Base-by-base conservation (phyloP, 441 rosid species). In the Arabidopsis lyrata region DNA sequence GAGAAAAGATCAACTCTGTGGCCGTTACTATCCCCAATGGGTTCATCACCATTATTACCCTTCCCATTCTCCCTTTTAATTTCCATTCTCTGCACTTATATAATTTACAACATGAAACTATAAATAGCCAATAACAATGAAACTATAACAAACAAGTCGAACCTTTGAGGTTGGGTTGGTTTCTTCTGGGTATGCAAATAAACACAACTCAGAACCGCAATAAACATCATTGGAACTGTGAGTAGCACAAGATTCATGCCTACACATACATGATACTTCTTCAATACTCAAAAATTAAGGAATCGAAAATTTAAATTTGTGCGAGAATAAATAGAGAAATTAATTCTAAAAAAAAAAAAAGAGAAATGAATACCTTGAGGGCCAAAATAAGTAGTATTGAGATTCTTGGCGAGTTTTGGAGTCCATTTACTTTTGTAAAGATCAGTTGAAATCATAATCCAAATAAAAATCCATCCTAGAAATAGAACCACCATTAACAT, bases 21-120 rank as follows among this genome's bases (percentile, higher is more conserved):
- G 77, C 78, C 4, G 85, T 83, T n/a, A 84, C 82, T 9, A 88
- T 84, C 36, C 92, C 90, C 11, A 86, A 68, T 49, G 90, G 87
- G 47, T 81, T 80, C 87, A 81, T 81, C 38, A 84, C 90, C 54
- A 86, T 64, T 38, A 78, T 77, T 8, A 87, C 76, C 50, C 41
- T 85, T 15, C 63, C 70, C 80, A 69, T 73, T 53, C 27, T 69
- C 44, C 52, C 61, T 56, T 65, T 66, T 2, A 77, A 0, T 8
- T 77, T 72, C 9, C 57, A 4, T 24, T 69, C 58, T 12, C 79
- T 76, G 54, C 52, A 55, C 8, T 52, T 22, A 42, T 11, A 41
- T 38, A 2, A n/a, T 31, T 50, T 20, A 49, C 68, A 50, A 20
- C 5, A 27, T 60, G 31, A 12, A 39, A 20, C 0, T 6, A 8